A percentile compares a stretch with the other conserved stretches of the same genome.
These are phyloP conservation scores for Microcyclospora tardicrescens DNA, from an alignment of 2,329 filamentous ascomycete species.

Conservation along the genomic window DNA sequence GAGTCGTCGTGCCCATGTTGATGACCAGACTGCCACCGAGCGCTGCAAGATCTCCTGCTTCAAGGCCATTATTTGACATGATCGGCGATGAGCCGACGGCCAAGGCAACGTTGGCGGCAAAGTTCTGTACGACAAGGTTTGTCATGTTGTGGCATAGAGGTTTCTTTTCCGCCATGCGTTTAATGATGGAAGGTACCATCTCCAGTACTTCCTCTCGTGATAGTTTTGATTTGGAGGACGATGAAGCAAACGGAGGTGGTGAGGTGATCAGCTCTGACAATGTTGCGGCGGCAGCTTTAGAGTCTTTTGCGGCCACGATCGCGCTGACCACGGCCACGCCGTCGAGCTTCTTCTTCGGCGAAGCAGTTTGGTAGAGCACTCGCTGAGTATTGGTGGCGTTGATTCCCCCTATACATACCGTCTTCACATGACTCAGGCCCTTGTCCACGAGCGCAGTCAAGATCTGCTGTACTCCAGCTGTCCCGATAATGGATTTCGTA, in stretches of 20 bases:
- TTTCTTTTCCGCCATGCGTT: slow-evolving; percentile 46
- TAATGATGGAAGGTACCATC: slow-evolving; percentile 31
- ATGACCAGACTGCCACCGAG: slow-evolving; percentile 70
- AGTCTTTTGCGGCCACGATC: slow-evolving; percentile 61
- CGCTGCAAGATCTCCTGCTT: slow-evolving; percentile 66
- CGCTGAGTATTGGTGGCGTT: slow-evolving; percentile 62
- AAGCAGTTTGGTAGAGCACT: slow-evolving; percentile 57
- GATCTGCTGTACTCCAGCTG: slow-evolving; percentile 55
- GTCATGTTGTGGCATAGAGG: slow-evolving; percentile 95
- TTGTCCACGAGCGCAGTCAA: slow-evolving; percentile 45
- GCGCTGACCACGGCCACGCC: slow-evolving; percentile 85
- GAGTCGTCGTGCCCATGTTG: slow-evolving; percentile 88
- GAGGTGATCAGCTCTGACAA: slow-evolving; percentile 45
- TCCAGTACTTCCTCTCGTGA: slow-evolving; percentile 16
- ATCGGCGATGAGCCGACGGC: slow-evolving; percentile 79
- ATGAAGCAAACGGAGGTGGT: slow-evolving; percentile 23
- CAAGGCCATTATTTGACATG: slow-evolving; percentile 78
- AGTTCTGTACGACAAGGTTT: slow-evolving; percentile 88
- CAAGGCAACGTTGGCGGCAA: slow-evolving; percentile 81
- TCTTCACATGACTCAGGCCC: slow-evolving; percentile 34
- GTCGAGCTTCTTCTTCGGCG: slow-evolving; percentile 49
- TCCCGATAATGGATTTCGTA: slow-evolving; percentile 68
- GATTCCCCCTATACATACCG: slow-evolving; percentile 83
- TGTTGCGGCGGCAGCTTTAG: slow-evolving; percentile 47
- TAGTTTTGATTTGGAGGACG: slow-evolving; percentile 18